A percentile compares a stretch with the other conserved stretches of the same genome.
phyloP scores from a whole-genome alignment of 768 basidiomycete species.

The Mycena pura region DNA sequence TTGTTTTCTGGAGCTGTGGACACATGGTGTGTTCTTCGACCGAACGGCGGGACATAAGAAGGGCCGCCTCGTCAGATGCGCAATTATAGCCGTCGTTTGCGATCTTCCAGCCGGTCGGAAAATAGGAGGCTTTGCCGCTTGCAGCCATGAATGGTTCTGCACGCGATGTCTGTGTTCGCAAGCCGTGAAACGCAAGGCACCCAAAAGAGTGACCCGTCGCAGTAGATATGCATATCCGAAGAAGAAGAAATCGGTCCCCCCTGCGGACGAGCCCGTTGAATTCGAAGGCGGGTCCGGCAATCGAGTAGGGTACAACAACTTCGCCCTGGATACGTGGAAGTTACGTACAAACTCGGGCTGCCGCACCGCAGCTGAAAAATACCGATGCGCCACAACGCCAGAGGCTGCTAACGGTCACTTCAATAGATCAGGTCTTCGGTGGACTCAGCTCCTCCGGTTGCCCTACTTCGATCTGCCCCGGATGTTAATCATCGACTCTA shows the following conservation, averaged over 20 bases:
- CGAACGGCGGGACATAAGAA: not conserved
- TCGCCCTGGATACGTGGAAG: not conserved
- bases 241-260: no score
- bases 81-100: not conserved
- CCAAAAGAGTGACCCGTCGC: not conserved
- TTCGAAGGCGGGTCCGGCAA: not conserved
- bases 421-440: not conserved
- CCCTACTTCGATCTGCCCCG: not conserved
- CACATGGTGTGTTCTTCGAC: not conserved
- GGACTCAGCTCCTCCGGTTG: not conserved
- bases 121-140: not conserved
- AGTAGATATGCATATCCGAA: no score
- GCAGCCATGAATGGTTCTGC: not conserved
- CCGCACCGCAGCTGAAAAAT: not conserved
- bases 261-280: no score
- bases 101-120: not conserved
- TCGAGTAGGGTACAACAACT: not conserved
- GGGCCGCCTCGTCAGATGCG: not conserved
- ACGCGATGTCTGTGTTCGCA: not conserved
- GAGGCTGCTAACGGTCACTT: not conserved
- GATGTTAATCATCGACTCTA: not conserved
- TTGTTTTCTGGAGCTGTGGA: not conserved
- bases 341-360: not conserved
- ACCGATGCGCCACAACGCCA: not conserved
- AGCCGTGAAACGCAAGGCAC: not conserved